phyloP scores from a whole-genome alignment of 805 yeast genomes.

The Kazachstania viticola region DNA sequence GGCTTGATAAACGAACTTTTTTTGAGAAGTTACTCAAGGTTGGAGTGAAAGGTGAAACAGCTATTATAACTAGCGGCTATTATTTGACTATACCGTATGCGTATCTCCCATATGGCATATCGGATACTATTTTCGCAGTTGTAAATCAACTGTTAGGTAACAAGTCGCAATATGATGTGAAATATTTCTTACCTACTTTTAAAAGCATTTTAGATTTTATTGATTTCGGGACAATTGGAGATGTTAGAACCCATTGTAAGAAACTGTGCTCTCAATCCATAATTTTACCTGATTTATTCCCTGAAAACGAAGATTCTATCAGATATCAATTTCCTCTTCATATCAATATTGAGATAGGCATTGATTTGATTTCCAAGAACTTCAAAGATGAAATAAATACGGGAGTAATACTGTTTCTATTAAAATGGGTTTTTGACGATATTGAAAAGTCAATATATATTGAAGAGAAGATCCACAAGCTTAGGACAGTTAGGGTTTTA shows the following conservation, averaged over 20 bases:
- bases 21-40: slow-evolving; percentile 4
- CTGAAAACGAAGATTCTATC: not conserved
- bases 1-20: slow-evolving; percentile 3
- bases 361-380: slow-evolving; percentile 4
- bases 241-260: slow-evolving; percentile 3
- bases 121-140: slow-evolving; percentile 6
- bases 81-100: slow-evolving; percentile 13
- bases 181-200: slow-evolving; percentile 2
- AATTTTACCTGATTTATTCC: slow-evolving; percentile 3
- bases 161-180: slow-evolving; percentile 1
- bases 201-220: slow-evolving; percentile 8
- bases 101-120: slow-evolving; percentile 6
- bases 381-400: not conserved
- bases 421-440: not conserved
- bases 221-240: slow-evolving; percentile 11
- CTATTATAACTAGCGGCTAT: slow-evolving; percentile 7
- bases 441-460: not conserved
- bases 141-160: slow-evolving; percentile 6
- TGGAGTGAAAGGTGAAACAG: slow-evolving; percentile 4
- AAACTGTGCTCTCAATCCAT: slow-evolving; percentile 1
- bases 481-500: not conserved
- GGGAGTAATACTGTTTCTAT: too few species aligned
- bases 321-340: slow-evolving; percentile 12
- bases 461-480: not conserved
- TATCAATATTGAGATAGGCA: slow-evolving; percentile 6